Percentiles rank a stretch among this genome's conserved stretches.
Conservation (phyloP, 495 filamentous ascomycete species). For the Xylaria cubensis region DNA sequence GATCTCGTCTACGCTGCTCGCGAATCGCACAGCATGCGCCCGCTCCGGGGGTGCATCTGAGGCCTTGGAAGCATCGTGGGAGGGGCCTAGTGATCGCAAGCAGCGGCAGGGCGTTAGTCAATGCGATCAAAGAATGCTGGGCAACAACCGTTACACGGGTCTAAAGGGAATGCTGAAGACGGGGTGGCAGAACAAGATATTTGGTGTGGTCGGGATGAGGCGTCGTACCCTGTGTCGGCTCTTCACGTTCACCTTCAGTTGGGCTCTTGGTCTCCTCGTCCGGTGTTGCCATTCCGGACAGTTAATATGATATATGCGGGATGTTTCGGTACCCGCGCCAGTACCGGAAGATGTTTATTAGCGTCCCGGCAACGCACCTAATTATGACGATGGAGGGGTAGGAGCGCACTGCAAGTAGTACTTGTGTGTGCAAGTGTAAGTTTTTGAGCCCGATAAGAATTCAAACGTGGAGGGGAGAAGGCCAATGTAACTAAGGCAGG, state of each 20-base stretch:
- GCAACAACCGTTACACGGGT: background rate
- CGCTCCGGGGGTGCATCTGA: conserved; percentile 36
- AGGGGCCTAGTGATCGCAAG: conserved; percentile 34
- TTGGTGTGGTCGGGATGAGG: background rate
- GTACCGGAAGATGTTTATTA: background rate
- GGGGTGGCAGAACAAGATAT: conserved; percentile 22
- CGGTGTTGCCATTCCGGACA: conserved; percentile 16
- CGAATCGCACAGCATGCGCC: conserved; percentile 76
- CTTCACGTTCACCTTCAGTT: conserved; percentile 16
- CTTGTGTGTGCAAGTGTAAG: background rate
- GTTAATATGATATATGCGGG: conserved; percentile 16
- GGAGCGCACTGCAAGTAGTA: background rate
- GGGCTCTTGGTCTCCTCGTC: conserved; percentile 17
- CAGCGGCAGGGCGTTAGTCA: conserved; percentile 27
- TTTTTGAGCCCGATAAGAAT: background rate
- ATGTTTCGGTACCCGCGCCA: background rate
- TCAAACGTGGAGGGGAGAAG: background rate
- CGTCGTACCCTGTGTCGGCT: conserved; percentile 20
- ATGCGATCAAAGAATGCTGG: conserved; percentile 20
- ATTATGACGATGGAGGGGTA: conserved; percentile 10
- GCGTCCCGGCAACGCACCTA: background rate
- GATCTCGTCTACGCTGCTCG: conserved; percentile 76
- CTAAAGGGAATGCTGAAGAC: background rate
- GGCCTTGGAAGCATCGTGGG: conserved; percentile 33
- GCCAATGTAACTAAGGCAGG: background rate